phyloP scores from a whole-genome alignment of 257 asterid genomes.

The Gentiana dahurica region DNA sequence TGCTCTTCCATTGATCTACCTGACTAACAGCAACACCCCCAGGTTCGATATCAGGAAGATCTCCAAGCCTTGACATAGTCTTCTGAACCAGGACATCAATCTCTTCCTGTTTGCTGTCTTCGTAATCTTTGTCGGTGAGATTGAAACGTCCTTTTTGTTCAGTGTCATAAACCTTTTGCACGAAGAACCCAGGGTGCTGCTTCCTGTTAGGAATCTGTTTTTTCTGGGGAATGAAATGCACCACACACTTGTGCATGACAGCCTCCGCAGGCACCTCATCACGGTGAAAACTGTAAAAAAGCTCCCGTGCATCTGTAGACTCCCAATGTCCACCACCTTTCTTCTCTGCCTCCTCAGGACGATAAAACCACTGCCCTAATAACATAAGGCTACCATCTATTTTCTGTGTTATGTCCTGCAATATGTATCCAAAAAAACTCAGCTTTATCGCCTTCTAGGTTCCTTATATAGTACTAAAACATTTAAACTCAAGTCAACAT shows the following conservation, averaged over 20 bases:
- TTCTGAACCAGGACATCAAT: slow-evolving; percentile 66
- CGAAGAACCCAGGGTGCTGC: slow-evolving; percentile 82
- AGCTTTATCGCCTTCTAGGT: too few relatives aligned
- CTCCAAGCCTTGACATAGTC: slow-evolving; percentile 56
- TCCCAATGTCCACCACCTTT: slow-evolving; percentile 65
- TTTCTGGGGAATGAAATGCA: slow-evolving; percentile 69
- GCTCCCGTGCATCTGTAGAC: slow-evolving; percentile 53
- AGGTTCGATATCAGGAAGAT: slow-evolving; percentile 63
- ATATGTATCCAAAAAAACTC: neutral
- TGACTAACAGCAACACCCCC: slow-evolving; percentile 39
- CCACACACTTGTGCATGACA: slow-evolving; percentile 84
- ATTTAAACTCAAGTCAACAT: too few relatives aligned
- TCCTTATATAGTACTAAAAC: too few relatives aligned
- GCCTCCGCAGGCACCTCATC: slow-evolving; percentile 88
- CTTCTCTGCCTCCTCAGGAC: slow-evolving; percentile 82
- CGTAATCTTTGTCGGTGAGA: slow-evolving; percentile 68
- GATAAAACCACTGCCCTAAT: slow-evolving; percentile 83
- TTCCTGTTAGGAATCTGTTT: slow-evolving; percentile 66
- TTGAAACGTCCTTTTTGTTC: slow-evolving; percentile 53
- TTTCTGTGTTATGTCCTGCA: slow-evolving; percentile 53
- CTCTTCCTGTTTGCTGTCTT: slow-evolving; percentile 63
- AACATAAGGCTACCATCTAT: slow-evolving; percentile 41
- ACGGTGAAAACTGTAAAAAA: slow-evolving; percentile 74
- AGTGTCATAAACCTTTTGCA: slow-evolving; percentile 72
- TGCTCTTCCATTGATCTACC: slow-evolving; percentile 49